Evolutionary conservation across 371 early-diverging fungal genomes (phyloP).

Genomic region (Thermomucor indicae-seudaticae): DNA sequence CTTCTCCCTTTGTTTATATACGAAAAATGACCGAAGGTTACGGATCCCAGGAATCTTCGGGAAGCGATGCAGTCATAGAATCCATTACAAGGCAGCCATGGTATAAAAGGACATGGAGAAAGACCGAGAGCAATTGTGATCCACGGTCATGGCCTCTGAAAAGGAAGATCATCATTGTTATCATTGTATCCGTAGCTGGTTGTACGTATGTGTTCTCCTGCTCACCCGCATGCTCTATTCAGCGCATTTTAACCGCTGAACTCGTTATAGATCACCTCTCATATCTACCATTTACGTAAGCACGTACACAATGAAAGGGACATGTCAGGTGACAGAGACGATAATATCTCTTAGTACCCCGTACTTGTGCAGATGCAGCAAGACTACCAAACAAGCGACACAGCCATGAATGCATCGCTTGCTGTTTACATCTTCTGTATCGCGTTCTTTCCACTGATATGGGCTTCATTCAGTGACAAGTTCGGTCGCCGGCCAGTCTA

Average conservation of each 20-base stretch:
- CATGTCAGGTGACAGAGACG: background rate
- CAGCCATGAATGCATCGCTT: constrained; percentile 39
- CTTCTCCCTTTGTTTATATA: no score
- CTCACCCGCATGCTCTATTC: background rate
- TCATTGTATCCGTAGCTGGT: constrained; percentile 21
- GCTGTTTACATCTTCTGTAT: constrained; percentile 27
- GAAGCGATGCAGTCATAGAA: no score
- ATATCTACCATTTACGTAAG: constrained; percentile 33
- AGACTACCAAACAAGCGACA: constrained; percentile 29
- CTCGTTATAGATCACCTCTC: background rate
- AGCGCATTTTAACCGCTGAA: background rate
- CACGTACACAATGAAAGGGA: background rate
- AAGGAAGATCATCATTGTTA: constrained; percentile 24
- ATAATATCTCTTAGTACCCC: constrained; percentile 20
- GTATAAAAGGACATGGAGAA: no score
- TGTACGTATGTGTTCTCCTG: constrained; percentile 13
- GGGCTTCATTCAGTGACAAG: constrained; percentile 33
- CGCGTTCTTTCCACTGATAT: constrained; percentile 31
- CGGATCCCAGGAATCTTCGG: no score
- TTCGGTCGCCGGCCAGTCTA: constrained; percentile 36
- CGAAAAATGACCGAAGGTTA: no score
- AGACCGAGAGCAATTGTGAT: no score
- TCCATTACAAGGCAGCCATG: no score
- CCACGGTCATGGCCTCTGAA: background rate
- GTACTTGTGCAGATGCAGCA: constrained; percentile 30